A percentile compares a stretch with the other conserved stretches of the same genome.
phyloP scores from a whole-genome alignment of 2,329 filamentous ascomycete genomes.

The Geoglossum cookeanum region DNA sequence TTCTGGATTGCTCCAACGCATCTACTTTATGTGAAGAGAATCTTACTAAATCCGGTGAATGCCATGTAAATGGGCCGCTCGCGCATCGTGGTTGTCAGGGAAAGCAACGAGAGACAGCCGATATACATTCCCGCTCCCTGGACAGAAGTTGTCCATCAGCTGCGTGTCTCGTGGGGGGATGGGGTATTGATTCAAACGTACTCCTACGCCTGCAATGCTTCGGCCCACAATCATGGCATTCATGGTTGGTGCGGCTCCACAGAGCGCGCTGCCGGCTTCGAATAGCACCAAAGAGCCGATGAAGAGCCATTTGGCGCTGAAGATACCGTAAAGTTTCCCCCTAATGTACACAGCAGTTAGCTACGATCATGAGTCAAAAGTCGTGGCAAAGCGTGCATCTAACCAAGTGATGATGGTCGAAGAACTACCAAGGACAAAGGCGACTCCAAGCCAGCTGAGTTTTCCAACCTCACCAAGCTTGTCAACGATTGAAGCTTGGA shows the following conservation, averaged over 20 bases:
- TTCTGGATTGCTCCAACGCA: too few relatives aligned
- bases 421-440: conserved; percentile 6
- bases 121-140: conserved; percentile 5
- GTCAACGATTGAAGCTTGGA: conserved; percentile 9
- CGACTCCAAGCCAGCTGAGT: conserved; percentile 9
- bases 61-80: conserved; percentile 5
- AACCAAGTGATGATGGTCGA: conserved; percentile 6
- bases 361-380: too few relatives aligned
- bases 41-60: conserved; percentile 1
- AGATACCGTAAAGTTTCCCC: conserved; percentile 4
- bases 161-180: too few relatives aligned
- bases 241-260: conserved; percentile 6
- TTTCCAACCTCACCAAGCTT: conserved; percentile 5
- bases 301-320: conserved; percentile 6
- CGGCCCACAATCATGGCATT: conserved; percentile 7
- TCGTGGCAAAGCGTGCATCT: neutral
- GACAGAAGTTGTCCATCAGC: too few relatives aligned
- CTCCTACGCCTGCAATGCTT: conserved; percentile 4
- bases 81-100: conserved; percentile 1
- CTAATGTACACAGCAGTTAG: neutral
- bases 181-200: neutral
- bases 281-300: conserved; percentile 4
- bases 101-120: conserved; percentile 4
- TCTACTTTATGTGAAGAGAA: neutral
- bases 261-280: conserved; percentile 6